Evolutionary conservation across 1,284 basidiomycete genomes (phyloP).

Genomic region (Neolentinus lepideus): DNA sequence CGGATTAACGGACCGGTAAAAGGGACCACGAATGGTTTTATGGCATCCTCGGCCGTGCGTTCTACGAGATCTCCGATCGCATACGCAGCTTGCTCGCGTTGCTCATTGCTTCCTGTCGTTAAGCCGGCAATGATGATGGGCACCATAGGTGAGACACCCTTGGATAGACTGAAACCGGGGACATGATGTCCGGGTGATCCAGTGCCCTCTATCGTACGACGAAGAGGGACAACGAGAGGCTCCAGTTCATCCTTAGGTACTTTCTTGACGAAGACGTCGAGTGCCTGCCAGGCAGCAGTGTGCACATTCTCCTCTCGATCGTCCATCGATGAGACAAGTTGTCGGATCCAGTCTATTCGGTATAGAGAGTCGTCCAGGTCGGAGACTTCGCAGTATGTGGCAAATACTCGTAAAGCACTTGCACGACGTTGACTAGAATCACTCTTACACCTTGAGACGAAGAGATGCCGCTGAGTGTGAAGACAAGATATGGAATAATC

Average conservation of each 20-base stretch:
- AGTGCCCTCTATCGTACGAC: slow-evolving; percentile 82
- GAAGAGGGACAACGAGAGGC: slow-evolving; percentile 81
- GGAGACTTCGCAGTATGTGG: slow-evolving; percentile 77
- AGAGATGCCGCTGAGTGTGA: slow-evolving; percentile 6
- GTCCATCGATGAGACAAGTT: slow-evolving; percentile 82
- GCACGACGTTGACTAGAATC: slow-evolving; percentile 65
- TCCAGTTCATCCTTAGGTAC: slow-evolving; percentile 92
- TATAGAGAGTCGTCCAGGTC: slow-evolving; percentile 79
- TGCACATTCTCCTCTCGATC: slow-evolving; percentile 74
- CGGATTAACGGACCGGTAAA: slow-evolving; percentile 96
- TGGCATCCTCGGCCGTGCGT: slow-evolving; percentile 79
- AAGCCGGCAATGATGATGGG: slow-evolving; percentile 88
- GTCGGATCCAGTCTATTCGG: slow-evolving; percentile 93
- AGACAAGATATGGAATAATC: neutral
- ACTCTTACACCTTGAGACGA: slow-evolving; percentile 67
- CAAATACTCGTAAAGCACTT: slow-evolving; percentile 74
- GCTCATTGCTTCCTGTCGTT: slow-evolving; percentile 76
- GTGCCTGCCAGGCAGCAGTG: slow-evolving; percentile 75
- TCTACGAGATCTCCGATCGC: slow-evolving; percentile 94
- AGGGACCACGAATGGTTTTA: slow-evolving; percentile 95
- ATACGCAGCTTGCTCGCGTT: slow-evolving; percentile 89
- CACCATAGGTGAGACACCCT: slow-evolving; percentile 85
- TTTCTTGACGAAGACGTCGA: slow-evolving; percentile 88
- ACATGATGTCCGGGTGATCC: slow-evolving; percentile 77
- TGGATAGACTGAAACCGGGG: slow-evolving; percentile 85